Conservation (phyloP, 2,329 filamentous ascomycete genomes). For the Colletotrichum sp. region DNA sequence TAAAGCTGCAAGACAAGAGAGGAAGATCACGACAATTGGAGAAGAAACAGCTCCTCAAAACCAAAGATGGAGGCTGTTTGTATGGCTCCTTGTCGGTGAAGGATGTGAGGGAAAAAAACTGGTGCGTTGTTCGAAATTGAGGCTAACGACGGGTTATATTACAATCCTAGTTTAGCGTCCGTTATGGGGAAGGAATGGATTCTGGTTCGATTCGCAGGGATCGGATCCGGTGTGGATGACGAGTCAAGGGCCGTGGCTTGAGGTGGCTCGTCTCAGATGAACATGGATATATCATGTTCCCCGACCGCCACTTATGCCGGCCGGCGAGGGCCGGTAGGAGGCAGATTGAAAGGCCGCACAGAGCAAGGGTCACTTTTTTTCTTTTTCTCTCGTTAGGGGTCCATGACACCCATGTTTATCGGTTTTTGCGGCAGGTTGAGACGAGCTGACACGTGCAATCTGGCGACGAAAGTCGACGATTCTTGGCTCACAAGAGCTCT, state of each 20-base stretch:
- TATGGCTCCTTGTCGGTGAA: not conserved
- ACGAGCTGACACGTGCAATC: slow-evolving; percentile 10
- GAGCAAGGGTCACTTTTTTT: not conserved
- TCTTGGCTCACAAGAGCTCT: not conserved
- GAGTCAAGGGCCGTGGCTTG: slow-evolving; percentile 12
- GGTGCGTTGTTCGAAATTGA: not conserved
- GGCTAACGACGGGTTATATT: slow-evolving; percentile 15
- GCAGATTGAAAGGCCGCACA: not conserved
- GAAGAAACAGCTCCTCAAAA: not conserved
- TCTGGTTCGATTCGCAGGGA: slow-evolving; percentile 10
- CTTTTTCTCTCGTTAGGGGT: not conserved
- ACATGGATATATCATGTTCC: slow-evolving; percentile 9
- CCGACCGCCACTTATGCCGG: not conserved
- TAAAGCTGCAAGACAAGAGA: not conserved
- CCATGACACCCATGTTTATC: not conserved
- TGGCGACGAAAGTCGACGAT: not conserved
- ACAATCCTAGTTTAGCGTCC: slow-evolving; percentile 17
- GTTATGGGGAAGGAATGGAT: not conserved
- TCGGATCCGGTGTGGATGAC: not conserved
- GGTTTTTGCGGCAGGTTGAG: slow-evolving; percentile 2
- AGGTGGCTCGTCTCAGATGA: slow-evolving; percentile 11
- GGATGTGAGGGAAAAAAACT: not conserved
- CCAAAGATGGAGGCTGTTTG: not conserved
- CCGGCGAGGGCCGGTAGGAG: slow-evolving; percentile 5
- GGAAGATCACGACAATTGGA: not conserved